Base-by-base conservation (phyloP, 257 asterid genomes). In the Paraleonurus japonicus region DNA sequence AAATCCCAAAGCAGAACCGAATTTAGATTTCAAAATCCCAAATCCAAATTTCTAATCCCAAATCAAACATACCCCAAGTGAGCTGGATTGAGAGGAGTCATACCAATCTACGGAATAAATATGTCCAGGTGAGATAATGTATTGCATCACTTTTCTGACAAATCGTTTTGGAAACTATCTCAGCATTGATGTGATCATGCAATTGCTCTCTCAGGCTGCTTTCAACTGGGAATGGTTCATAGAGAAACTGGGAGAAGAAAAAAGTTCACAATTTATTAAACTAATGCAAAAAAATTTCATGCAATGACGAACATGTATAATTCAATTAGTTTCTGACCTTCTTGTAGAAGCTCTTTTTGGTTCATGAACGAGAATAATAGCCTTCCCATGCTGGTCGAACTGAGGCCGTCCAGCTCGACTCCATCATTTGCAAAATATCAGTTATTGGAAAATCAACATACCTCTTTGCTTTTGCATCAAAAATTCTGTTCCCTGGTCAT, bases 391-490 rank as follows among this genome's bases (percentile, higher is more conserved):
- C 83, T 94, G 99, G 78, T 94, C 99, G 66, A 70, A 94, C 78
- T 94, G 99, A 76, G 99, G 99, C 65, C 99, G 89, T 33, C 99
- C 99, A 62, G 99, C 99, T 84, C 99, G 86, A 67, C 99, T n/a
- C 99, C 99, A 94, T 94, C 99, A 94, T 94, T 83, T 94, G 99
- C 69, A 94, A 72, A 67, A 94, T 91, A 85, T 94, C 99, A 7
- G 99, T 94, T 65, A 94, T 91, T 28, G 99, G 99, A 77, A 91
- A 91, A 85, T 94, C 99, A 62, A 94, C 92, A 70, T 94, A 94
- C 80, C 99, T 82, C 84, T 94, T 91, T 61, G 98, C 59, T 77
- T 91, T 94, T 72, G 86, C 99, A 82, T 94, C 99, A 82, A 84
- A 94, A 68, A 94, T 78, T 94, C 99, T 50, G 99, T 94, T 65